Evolutionary conservation across 371 early-diverging fungal genomes (phyloP).

Genomic region (Gilbertella persicaria): DNA sequence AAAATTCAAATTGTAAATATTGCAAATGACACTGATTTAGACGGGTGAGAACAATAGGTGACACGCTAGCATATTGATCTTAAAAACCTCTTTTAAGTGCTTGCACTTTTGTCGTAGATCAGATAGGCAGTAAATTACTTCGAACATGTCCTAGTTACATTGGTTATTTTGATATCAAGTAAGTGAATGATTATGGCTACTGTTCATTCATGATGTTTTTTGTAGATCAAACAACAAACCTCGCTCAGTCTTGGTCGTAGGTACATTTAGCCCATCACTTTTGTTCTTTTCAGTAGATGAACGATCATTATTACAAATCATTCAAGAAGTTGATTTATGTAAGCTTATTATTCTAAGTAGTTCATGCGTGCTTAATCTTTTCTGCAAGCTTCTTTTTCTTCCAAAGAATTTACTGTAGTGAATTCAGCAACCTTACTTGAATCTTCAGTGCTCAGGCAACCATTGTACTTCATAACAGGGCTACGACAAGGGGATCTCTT

Average conservation of each 20-base stretch:
- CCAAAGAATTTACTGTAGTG: slow-evolving; percentile 5
- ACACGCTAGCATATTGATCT: not conserved
- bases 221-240: not conserved
- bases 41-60: not conserved
- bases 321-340: slow-evolving; percentile 21
- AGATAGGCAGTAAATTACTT: too few relatives aligned
- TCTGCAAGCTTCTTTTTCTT: slow-evolving; percentile 1
- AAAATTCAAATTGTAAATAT: slow-evolving; percentile 3
- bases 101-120: too few relatives aligned
- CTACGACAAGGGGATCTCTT: slow-evolving; percentile 16
- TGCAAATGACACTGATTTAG: not conserved
- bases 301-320: slow-evolving; percentile 2
- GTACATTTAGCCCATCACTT: slow-evolving; percentile 17
- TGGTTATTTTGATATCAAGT: slow-evolving; percentile 11
- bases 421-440: slow-evolving; percentile 6
- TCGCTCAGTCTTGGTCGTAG: slow-evolving; percentile 9
- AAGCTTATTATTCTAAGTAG: not conserved
- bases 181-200: not conserved
- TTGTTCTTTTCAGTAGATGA: slow-evolving; percentile 3
- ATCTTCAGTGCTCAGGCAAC: not conserved
- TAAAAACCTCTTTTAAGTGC: not conserved
- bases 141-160: slow-evolving; percentile 17
- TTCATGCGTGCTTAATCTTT: not conserved
- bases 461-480: slow-evolving; percentile 9
- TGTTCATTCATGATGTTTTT: not conserved